Base-by-base conservation (phyloP, 306 rosid species). In the Aeschynomene evenia region DNA sequence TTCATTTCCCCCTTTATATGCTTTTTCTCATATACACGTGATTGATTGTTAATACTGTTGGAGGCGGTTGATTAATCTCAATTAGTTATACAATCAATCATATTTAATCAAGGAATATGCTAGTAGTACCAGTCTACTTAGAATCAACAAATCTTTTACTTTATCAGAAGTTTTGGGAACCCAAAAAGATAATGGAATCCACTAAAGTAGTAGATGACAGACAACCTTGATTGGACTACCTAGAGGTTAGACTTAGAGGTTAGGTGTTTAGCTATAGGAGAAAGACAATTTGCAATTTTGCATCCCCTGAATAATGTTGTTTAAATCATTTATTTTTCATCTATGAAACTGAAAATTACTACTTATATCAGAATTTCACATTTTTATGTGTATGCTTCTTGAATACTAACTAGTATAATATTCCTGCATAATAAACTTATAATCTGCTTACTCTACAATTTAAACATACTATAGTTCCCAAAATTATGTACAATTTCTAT, bases 151-250 rank as follows among this genome's bases (percentile, higher is more conserved):
- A 33, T 9, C 6, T 12, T 48, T 48, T 12, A 16, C 61, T 59
- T 76, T 19, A 20, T 0, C n/a, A 50, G 59, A 26, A n/a, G 23
- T 36, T 56, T 48, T 31, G 49, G 53, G 6, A 72, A 56, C 22
- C 26, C 5, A 42, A 62, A 11, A 19, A 39, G 58, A 49, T 21
- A 15, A 71, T 54, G 76, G 58, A 55, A 81, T 61, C 15, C 61
- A 52, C 22, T 16, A 11, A 61, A 37, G 45, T 0, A n/a, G 19
- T 49, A 5, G 74, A 16, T 43, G 79, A 59, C n/a, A 5, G 31
- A 28, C 66, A 77, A 57, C 49, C 37, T 28, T 61, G 13, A 60
- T 56, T 75, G 76, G 85, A 77, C 79, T 72, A 9, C 52, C 4
- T 42, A 52, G 5, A 28, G 23, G 26, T 26, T 45, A 1, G 13